A percentile compares a stretch with the other conserved stretches of the same genome.
phyloP scores from a whole-genome alignment of 192 early-diverging fungal species.

The Coemansia sp. region DNA sequence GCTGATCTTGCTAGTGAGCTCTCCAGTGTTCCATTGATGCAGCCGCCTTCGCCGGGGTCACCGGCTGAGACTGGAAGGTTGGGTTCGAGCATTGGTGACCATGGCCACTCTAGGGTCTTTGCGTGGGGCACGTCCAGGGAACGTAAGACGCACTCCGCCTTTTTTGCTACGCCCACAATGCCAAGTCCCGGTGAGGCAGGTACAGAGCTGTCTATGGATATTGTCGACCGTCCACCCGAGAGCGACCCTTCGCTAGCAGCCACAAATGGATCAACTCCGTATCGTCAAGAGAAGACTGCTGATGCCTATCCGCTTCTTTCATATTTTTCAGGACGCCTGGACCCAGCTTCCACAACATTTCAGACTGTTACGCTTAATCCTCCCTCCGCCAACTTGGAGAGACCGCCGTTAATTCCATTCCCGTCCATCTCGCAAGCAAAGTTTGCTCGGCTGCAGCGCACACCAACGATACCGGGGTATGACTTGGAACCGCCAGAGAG shows the following conservation, averaged over 20 bases:
- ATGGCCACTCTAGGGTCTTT: conserved; percentile 12
- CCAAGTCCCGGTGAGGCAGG: conserved; percentile 34
- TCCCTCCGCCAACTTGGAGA: background rate
- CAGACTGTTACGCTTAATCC: background rate
- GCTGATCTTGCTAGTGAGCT: conserved; percentile 52
- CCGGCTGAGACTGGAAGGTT: background rate
- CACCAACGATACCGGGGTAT: background rate
- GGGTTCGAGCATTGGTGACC: background rate
- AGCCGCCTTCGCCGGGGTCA: background rate
- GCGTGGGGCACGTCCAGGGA: conserved; percentile 5
- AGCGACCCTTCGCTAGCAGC: conserved; percentile 44
- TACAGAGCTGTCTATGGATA: conserved; percentile 53
- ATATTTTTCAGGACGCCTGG: conserved; percentile 15
- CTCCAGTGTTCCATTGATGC: conserved; percentile 35
- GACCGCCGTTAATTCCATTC: background rate
- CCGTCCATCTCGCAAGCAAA: background rate
- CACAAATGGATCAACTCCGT: conserved; percentile 35
- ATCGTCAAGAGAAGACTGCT: conserved; percentile 47
- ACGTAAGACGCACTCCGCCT: conserved; percentile 1
- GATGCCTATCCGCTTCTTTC: conserved; percentile 39
- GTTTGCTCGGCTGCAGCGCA: background rate
- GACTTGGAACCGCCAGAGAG: conserved; percentile 13
- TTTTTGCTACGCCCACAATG: background rate
- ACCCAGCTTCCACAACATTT: background rate
- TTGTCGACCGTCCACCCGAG: conserved; percentile 40